A percentile compares a stretch with the other conserved stretches of the same genome.
phyloP scores from a whole-genome alignment of 2,329 filamentous ascomycete species.

The Aspergillus sp. region DNA sequence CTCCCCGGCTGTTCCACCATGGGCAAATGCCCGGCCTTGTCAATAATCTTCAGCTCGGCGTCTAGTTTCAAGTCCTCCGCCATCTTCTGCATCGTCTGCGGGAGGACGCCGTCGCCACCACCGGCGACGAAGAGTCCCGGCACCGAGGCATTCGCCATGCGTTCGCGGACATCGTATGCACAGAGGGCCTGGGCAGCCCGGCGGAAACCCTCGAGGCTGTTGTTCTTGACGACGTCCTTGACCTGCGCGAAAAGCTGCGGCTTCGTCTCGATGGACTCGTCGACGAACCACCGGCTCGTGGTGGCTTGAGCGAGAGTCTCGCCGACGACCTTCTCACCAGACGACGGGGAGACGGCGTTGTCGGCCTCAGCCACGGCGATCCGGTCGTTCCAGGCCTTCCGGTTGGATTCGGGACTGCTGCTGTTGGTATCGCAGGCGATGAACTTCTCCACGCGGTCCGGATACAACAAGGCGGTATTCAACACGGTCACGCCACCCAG shows the following conservation, averaged over 20 bases:
- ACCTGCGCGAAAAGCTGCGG: conserved; percentile 48
- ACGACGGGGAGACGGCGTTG: conserved; percentile 23
- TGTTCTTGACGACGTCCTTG: conserved; percentile 59
- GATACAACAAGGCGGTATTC: conserved; percentile 61
- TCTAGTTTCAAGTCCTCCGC: conserved; percentile 49
- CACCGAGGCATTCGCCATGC: conserved; percentile 27
- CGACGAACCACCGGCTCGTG: conserved; percentile 66
- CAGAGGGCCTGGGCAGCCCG: conserved; percentile 62
- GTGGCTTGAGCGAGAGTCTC: conserved; percentile 60
- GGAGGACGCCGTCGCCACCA: conserved; percentile 63
- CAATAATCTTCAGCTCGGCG: conserved; percentile 56
- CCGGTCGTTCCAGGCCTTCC: conserved; percentile 69
- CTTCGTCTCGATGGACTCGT: conserved; percentile 50
- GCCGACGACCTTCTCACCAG: conserved; percentile 51
- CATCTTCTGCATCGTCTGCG: conserved; percentile 73
- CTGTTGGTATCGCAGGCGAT: conserved; percentile 74
- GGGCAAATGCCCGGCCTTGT: conserved; percentile 68
- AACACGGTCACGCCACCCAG: conserved; percentile 73
- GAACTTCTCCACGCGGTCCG: conserved; percentile 51
- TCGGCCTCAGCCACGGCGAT: conserved; percentile 59
- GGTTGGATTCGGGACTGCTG: conserved; percentile 63
- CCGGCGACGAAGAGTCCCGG: conserved; percentile 62
- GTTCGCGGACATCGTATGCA: conserved; percentile 44
- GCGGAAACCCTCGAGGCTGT: conserved; percentile 66
- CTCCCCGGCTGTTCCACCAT: conserved; percentile 68